Percentiles rank a stretch among this genome's conserved stretches.
These are phyloP conservation scores for Tinospora cordifolia DNA, from an alignment of 164 flowering plant species.

Conservation along the genomic window DNA sequence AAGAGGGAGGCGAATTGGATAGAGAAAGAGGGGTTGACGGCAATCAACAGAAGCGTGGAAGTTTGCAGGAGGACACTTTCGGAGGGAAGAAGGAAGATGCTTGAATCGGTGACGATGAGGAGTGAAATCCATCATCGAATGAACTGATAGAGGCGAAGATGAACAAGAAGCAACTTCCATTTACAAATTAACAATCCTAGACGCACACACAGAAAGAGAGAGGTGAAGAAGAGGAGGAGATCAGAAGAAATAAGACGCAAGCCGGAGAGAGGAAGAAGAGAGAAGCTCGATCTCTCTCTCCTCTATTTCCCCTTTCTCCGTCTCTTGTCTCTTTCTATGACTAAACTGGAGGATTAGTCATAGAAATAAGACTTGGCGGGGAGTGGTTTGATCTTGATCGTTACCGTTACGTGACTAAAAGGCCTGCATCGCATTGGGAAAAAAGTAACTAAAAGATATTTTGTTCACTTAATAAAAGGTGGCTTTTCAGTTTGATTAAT, in stretches of 20 bases:
- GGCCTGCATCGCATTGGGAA: no score
- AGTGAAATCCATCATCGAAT: conserved; percentile 17
- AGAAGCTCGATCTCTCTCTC: background rate
- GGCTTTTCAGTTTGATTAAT: no score
- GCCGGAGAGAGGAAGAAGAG: background rate
- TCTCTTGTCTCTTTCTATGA: background rate
- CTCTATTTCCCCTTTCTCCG: background rate
- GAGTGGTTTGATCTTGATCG: no score
- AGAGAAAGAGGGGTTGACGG: background rate
- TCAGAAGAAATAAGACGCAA: background rate
- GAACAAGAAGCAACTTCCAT: conserved; percentile 17
- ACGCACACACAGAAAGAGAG: background rate
- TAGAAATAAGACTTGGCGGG: no score
- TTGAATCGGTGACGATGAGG: conserved; percentile 12
- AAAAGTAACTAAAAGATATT: no score
- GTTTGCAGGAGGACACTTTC: conserved; percentile 5
- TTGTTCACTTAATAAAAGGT: no score
- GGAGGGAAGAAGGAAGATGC: conserved; percentile 5
- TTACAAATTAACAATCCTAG: background rate
- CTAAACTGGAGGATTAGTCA: no score
- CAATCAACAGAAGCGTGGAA: conserved; percentile 6
- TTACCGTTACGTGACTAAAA: no score
- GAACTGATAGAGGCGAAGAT: conserved; percentile 2
- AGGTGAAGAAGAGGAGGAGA: conserved; percentile 2
- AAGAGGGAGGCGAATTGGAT: conserved; percentile 10